Evolutionary conservation across 371 early-diverging fungal genomes (phyloP), one percentile per base, ranked within the genome.

Genomic region (Mucor circinelloides): DNA sequence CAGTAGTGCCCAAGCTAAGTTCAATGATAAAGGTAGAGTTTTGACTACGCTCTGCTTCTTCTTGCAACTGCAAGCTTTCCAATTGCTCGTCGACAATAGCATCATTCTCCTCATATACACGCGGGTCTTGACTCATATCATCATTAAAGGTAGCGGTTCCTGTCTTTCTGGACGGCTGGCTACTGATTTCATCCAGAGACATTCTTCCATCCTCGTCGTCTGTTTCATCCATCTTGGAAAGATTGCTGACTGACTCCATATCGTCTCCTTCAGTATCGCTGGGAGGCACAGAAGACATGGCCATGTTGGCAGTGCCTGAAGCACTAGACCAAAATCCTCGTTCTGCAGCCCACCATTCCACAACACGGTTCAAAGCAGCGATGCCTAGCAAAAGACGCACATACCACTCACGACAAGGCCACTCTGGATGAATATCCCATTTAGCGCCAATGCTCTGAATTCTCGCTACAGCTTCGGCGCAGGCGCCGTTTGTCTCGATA

Each of bases 291-390:
- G 65, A 61, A 13, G 66, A 36, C 5, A 68, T n/a, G 5, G 58
- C 42, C 2, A 67, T 42, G 8, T 12, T 42, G 13, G 58, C 38
- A 3, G 61, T 34, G 0, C 36, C 58, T 27, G 59, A 46, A 8
- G 67, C 55, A 4, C 69, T 48, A 9, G 78, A 54, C 84, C 84
- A 84, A 32, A 84, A 81, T 0, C 74, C 79, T 13, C 84, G 74
- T 57, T 86, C 87, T 0, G 81, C 88, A 52, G 85, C 86, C 86
- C 87, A 87, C 87, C 87, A 88, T 64, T 86, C 85, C 6, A 88
- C 79, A 0, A 87, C 87, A 58, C 88, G 83, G 15, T 85, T 87
- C 17, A 87, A 70, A 2, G 86, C 89, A 10, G 87, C 88, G 32
- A 86, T 84, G 17, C 85, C 80, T 23, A 88, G 60, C 4, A 88